Percentiles rank a stretch among this genome's conserved stretches.
phyloP scores from a whole-genome alignment of 768 basidiomycete species.

The Amanita inopinata region DNA sequence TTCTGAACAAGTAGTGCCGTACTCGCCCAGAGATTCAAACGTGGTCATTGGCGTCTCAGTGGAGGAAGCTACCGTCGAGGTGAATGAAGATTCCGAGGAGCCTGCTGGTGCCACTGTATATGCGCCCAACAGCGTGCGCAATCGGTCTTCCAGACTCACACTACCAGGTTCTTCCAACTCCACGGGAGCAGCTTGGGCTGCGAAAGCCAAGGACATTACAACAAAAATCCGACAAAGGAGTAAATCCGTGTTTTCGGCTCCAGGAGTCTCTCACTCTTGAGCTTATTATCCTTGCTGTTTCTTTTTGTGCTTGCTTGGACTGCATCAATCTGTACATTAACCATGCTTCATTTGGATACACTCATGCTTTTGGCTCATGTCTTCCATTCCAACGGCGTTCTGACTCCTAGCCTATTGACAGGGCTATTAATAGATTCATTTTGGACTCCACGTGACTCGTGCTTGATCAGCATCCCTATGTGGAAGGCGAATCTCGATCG shows the following conservation, averaged over 20 bases:
- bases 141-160: slow-evolving; percentile 25
- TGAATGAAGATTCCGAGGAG: slow-evolving; percentile 17
- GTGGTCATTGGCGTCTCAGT: slow-evolving; percentile 40
- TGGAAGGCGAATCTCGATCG: too few relatives aligned
- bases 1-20: slow-evolving; percentile 27
- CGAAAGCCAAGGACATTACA: slow-evolving; percentile 31
- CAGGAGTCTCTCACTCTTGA: too few relatives aligned
- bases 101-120: slow-evolving; percentile 21
- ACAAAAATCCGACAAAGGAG: slow-evolving; percentile 34
- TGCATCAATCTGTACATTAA: background rate
- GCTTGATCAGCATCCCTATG: slow-evolving; percentile 1
- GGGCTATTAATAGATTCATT: too few relatives aligned
- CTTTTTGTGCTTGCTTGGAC: background rate
- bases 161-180: slow-evolving; percentile 15
- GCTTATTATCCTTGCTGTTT: background rate
- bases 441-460: too few relatives aligned
- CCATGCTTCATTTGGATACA: background rate
- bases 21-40: slow-evolving; percentile 15
- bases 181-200: slow-evolving; percentile 19
- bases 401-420: background rate
- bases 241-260: slow-evolving; percentile 10
- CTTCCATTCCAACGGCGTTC: slow-evolving; percentile 1
- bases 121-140: slow-evolving; percentile 22
- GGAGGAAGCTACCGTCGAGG: slow-evolving; percentile 32
- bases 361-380: background rate